These are phyloP conservation scores for Neurospora intermedia DNA, from an alignment of 495 filamentous ascomycete species.

Conservation along the genomic window DNA sequence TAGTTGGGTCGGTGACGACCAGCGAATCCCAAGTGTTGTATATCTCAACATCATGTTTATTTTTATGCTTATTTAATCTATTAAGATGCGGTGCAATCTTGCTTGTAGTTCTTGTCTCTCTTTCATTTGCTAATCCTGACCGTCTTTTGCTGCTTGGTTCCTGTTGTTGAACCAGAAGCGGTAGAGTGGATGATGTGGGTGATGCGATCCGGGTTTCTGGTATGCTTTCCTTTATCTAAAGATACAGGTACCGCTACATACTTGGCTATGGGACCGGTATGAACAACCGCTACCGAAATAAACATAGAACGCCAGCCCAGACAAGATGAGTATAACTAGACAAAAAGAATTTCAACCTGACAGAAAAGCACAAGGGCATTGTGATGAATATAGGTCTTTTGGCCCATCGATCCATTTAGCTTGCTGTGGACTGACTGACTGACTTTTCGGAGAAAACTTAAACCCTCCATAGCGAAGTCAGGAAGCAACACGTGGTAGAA, in stretches of 20 bases:
- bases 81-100: background rate
- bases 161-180: background rate
- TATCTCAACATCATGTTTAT: constrained; percentile 18
- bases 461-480: background rate
- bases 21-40: constrained; percentile 36
- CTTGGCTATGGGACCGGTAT: background rate
- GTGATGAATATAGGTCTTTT: background rate
- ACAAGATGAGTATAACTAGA: background rate
- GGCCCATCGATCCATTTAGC: background rate
- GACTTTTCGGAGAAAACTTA: background rate
- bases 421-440: background rate
- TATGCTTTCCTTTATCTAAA: background rate
- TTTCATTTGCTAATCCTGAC: background rate
- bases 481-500: background rate
- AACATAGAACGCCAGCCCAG: background rate
- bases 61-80: too few species aligned
- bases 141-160: background rate
- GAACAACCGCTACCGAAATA: background rate
- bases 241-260: background rate
- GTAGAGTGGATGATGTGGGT: background rate
- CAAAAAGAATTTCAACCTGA: background rate
- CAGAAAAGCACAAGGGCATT: background rate
- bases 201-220: background rate
- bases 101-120: background rate
- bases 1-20: constrained; percentile 35